These are phyloP conservation scores for Rhizophagus clarus DNA, from an alignment of 192 early-diverging fungal species.

Conservation along the genomic window DNA sequence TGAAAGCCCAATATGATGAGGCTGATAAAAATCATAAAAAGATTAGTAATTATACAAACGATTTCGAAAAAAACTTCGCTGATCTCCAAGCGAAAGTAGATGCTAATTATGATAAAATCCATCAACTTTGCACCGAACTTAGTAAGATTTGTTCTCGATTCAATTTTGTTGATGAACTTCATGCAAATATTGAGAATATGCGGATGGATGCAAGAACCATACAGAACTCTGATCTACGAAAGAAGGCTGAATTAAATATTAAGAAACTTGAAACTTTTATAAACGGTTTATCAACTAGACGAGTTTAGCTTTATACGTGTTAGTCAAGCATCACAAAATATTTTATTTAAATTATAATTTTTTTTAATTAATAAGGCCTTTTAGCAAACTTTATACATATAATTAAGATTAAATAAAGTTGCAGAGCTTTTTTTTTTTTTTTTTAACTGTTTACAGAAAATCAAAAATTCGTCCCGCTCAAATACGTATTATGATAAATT, in stretches of 20 bases:
- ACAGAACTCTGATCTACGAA: neutral
- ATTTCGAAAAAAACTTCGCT: neutral
- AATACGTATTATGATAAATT: no score
- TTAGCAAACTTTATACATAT: no score
- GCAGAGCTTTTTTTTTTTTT: no score
- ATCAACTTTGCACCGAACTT: neutral
- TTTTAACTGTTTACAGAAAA: no score
- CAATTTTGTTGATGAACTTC: conserved; percentile 25
- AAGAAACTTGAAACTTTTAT: neutral
- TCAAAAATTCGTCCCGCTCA: no score
- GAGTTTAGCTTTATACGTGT: no score
- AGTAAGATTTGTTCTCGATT: conserved; percentile 25
- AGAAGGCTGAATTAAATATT: neutral
- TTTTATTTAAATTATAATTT: no score
- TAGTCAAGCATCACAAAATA: no score
- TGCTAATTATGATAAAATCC: conserved; percentile 2
- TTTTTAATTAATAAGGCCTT: no score
- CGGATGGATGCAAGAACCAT: neutral
- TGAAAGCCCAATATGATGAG: conserved; percentile 4
- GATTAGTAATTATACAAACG: neutral
- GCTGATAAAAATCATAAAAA: neutral
- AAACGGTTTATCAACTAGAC: no score
- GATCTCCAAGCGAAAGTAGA: neutral
- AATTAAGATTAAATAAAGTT: no score
- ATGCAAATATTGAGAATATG: conserved; percentile 19